Percentiles rank a stretch among this genome's conserved stretches.
Conservation (phyloP, 805 yeast genomes). For the Yamadazyma laniorum region DNA sequence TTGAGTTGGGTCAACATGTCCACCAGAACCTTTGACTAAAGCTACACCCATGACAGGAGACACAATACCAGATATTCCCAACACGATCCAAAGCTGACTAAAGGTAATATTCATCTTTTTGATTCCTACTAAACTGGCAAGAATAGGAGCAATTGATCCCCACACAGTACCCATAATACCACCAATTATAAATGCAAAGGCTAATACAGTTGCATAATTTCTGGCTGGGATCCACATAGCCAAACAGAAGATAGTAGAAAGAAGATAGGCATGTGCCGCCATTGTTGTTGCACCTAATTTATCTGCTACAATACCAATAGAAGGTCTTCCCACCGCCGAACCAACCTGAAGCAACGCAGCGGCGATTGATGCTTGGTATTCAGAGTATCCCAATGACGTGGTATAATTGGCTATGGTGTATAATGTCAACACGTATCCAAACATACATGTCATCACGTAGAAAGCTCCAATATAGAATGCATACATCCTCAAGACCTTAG, state of each 20-base stretch:
- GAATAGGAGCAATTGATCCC: constrained; percentile 52
- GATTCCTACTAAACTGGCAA: constrained; percentile 54
- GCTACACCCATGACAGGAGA: constrained; percentile 62
- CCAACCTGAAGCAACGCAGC: constrained; percentile 63
- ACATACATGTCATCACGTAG: constrained; percentile 47
- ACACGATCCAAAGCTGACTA: constrained; percentile 52
- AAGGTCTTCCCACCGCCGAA: constrained; percentile 54
- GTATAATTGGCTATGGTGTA: constrained; percentile 62
- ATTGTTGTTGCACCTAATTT: constrained; percentile 51
- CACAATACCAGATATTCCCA: constrained; percentile 50
- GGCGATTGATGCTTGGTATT: constrained; percentile 54
- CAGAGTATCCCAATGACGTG: constrained; percentile 54
- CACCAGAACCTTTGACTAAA: constrained; percentile 35
- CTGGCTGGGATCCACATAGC: constrained; percentile 50
- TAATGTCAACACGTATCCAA: constrained; percentile 60
- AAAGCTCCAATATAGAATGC: constrained; percentile 37
- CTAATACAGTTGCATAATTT: constrained; percentile 54
- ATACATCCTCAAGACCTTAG: constrained; percentile 31
- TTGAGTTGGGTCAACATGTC: constrained; percentile 38
- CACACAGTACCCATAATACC: constrained; percentile 60
- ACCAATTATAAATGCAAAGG: constrained; percentile 53
- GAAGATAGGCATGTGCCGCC: constrained; percentile 22
- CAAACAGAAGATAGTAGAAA: constrained; percentile 28
- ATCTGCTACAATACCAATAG: constrained; percentile 52
- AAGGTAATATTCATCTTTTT: constrained; percentile 47